phyloP scores from a whole-genome alignment of 2,329 filamentous ascomycete species.

The Epichloe festucae region DNA sequence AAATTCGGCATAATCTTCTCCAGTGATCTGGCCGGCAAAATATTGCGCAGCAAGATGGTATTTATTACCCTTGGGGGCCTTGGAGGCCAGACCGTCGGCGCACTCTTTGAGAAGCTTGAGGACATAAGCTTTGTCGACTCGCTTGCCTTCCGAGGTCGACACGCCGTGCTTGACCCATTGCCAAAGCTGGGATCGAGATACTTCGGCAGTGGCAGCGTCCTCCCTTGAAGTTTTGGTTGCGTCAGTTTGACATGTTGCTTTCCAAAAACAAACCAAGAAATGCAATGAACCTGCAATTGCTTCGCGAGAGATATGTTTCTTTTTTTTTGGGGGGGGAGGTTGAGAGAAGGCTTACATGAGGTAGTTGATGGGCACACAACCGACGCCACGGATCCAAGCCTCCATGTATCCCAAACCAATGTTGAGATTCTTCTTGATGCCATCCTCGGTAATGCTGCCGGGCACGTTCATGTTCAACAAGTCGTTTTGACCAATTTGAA shows the following conservation, averaged over 20 bases:
- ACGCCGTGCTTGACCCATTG: constrained; percentile 75
- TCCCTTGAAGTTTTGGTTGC: constrained; percentile 42
- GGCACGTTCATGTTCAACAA: constrained; percentile 97
- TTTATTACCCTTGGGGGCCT: constrained; percentile 81
- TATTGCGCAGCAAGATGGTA: constrained; percentile 83
- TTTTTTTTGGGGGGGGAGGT: no score
- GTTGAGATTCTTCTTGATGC: constrained; percentile 94
- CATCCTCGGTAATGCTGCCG: constrained; percentile 80
- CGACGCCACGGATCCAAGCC: constrained; percentile 87
- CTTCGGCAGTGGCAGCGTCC: constrained; percentile 93
- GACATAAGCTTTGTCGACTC: constrained; percentile 83
- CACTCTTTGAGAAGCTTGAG: constrained; percentile 79
- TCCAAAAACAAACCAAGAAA: not conserved
- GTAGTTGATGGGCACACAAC: constrained; percentile 95
- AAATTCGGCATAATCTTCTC: constrained; percentile 96
- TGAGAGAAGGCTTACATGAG: constrained; percentile 52
- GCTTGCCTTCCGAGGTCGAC: constrained; percentile 75
- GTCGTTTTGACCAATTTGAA: constrained; percentile 74
- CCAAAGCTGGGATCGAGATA: constrained; percentile 89
- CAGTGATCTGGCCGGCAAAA: constrained; percentile 84
- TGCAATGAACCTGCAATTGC: not conserved
- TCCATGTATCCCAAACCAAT: constrained; percentile 98
- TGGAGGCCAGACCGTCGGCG: constrained; percentile 58
- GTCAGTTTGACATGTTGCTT: not conserved
- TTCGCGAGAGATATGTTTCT: not conserved